These are phyloP conservation scores for Mucor piriformis DNA, from an alignment of 371 early-diverging fungal species.

Conservation along the genomic window DNA sequence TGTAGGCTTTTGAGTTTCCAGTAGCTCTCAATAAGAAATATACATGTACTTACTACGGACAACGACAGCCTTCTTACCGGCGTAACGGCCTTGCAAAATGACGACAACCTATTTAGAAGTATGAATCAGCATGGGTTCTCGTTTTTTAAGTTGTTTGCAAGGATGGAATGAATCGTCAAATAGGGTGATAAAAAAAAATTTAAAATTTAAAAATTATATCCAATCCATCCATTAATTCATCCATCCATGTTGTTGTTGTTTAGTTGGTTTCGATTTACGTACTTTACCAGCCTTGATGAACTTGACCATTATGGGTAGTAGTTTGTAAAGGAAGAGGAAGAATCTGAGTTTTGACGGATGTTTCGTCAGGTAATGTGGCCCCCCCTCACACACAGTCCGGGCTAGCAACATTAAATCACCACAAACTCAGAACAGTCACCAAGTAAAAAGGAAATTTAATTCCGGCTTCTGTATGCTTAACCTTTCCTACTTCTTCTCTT, in stretches of 20 bases:
- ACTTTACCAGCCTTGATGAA: constrained; percentile 79
- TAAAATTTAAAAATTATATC: background rate
- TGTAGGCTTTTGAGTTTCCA: constrained; percentile 1
- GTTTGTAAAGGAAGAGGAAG: constrained; percentile 39
- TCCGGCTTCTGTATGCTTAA: too few species aligned
- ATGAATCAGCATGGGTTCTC: background rate
- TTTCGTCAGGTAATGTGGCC: background rate
- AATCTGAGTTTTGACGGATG: constrained; percentile 6
- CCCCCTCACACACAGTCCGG: too few species aligned
- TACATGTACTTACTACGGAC: constrained; percentile 81
- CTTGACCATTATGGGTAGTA: constrained; percentile 66
- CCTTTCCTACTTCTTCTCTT: too few species aligned
- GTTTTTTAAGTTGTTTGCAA: too few species aligned
- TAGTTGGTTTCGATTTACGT: constrained; percentile 24
- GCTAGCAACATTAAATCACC: too few species aligned
- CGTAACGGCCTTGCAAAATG: constrained; percentile 95
- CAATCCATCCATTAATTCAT: constrained; percentile 22
- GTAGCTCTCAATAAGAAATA: constrained; percentile 5
- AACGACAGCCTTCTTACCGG: constrained; percentile 99
- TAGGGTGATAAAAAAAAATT: too few species aligned
- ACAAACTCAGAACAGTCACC: too few species aligned
- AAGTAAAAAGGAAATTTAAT: too few species aligned
- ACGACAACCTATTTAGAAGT: constrained; percentile 81
- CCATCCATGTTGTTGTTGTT: constrained; percentile 21
- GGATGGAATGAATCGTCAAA: too few species aligned